A percentile compares a stretch with the other conserved stretches of the same genome.
phyloP scores from a whole-genome alignment of 495 filamentous ascomycete species.

The Echria macrotheca region DNA sequence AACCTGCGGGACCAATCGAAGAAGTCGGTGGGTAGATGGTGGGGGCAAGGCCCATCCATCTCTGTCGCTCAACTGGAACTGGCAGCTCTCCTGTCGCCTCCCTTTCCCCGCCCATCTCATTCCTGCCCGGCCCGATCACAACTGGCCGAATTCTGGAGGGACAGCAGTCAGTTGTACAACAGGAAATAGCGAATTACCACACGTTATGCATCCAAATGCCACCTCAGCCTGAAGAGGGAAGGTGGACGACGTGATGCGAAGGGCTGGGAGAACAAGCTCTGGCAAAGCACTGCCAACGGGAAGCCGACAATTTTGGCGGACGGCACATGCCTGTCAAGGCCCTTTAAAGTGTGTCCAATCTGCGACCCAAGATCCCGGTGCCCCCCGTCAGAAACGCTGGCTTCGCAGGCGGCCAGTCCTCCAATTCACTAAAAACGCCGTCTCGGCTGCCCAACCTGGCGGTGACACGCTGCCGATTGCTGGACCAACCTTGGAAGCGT shows the following conservation, averaged over 20 bases:
- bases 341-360: not conserved
- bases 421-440: constrained; percentile 4
- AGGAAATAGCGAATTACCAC: not conserved
- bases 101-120: no score
- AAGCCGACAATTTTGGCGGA: not conserved
- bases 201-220: not conserved
- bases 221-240: not conserved
- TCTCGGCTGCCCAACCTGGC: constrained; percentile 23
- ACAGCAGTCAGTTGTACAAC: not conserved
- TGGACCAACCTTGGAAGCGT: no score
- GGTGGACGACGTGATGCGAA: not conserved
- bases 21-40: no score
- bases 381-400: constrained; percentile 7
- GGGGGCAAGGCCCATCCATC: no score
- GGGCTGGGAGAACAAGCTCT: not conserved
- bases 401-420: not conserved
- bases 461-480: constrained; percentile 19
- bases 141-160: no score
- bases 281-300: not conserved
- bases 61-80: no score
- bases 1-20: no score
- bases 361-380: constrained; percentile 1
- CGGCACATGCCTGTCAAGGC: not conserved
- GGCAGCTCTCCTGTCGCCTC: no score
- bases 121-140: no score